These are phyloP conservation scores for Penicillium mononematosum DNA, from an alignment of 495 filamentous ascomycete genomes.

Conservation along the genomic window DNA sequence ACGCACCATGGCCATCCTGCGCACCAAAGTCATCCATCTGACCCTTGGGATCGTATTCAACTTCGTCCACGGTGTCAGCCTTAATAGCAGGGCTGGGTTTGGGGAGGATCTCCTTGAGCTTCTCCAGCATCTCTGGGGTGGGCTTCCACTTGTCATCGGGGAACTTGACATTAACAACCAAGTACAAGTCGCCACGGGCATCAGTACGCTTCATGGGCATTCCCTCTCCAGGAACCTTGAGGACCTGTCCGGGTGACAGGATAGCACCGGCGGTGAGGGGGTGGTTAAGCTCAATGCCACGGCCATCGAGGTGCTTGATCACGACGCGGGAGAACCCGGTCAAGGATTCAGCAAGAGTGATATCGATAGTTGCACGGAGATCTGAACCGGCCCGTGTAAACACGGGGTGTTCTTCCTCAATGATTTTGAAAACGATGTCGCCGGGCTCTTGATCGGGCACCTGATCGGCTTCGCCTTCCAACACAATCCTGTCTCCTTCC, in stretches of 20 bases:
- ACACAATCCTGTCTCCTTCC: slow-evolving; percentile 83
- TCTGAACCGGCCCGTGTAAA: slow-evolving; percentile 84
- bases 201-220: slow-evolving; percentile 92
- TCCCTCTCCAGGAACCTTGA: slow-evolving; percentile 84
- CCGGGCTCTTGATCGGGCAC: slow-evolving; percentile 86
- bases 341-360: slow-evolving; percentile 81
- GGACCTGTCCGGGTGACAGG: slow-evolving; percentile 73
- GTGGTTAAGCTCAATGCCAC: slow-evolving; percentile 80
- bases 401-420: slow-evolving; percentile 74
- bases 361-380: slow-evolving; percentile 71
- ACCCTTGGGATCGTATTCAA: slow-evolving; percentile 76
- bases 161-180: slow-evolving; percentile 83
- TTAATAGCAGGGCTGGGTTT: slow-evolving; percentile 56
- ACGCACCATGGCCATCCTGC: slow-evolving; percentile 67
- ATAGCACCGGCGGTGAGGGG: slow-evolving; percentile 67
- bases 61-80: slow-evolving; percentile 77
- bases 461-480: slow-evolving; percentile 95
- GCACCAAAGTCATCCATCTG: slow-evolving; percentile 76
- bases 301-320: slow-evolving; percentile 87
- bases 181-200: slow-evolving; percentile 78
- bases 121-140: slow-evolving; percentile 61
- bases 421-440: slow-evolving; percentile 84
- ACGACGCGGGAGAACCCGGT: slow-evolving; percentile 89
- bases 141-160: slow-evolving; percentile 81
- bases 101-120: slow-evolving; percentile 73